phyloP scores from a whole-genome alignment of 192 early-diverging fungal genomes.

The Cladochytrium replicatum region DNA sequence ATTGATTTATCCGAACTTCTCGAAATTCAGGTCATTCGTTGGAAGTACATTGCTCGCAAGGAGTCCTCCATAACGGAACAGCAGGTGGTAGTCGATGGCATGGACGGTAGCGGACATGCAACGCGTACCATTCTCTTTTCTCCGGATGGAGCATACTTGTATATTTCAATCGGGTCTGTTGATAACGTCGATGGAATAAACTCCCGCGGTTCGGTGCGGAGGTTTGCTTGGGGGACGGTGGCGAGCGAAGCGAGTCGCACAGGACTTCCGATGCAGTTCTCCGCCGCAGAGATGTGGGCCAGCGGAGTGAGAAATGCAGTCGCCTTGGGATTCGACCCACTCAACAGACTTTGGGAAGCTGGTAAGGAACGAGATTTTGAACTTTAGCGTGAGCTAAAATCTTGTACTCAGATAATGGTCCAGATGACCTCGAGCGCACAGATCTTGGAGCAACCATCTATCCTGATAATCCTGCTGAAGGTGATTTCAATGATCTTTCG shows the following conservation, averaged over 20 bases:
- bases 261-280: slow-evolving; percentile 3
- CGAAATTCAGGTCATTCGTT: no score
- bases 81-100: slow-evolving; percentile 18
- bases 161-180: slow-evolving; percentile 19
- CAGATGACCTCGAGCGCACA: slow-evolving; percentile 17
- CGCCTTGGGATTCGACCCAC: slow-evolving; percentile 16
- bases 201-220: slow-evolving; percentile 9
- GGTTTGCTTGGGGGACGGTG: no score
- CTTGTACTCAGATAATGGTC: no score
- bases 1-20: no score
- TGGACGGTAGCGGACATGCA: slow-evolving; percentile 19
- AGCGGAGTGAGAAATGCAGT: slow-evolving; percentile 30
- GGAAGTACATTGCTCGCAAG: no score
- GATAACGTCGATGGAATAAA: slow-evolving; percentile 26
- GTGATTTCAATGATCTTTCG: no score
- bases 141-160: slow-evolving; percentile 16
- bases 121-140: slow-evolving; percentile 21
- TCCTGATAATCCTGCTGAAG: no score
- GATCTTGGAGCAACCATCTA: slow-evolving; percentile 10
- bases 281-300: slow-evolving; percentile 14
- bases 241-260: background rate
- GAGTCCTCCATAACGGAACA: no score
- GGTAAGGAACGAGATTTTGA: no score
- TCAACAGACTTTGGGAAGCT: slow-evolving; percentile 19
- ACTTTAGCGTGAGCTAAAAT: no score